These are phyloP conservation scores for Trametes maxima DNA, from an alignment of 768 basidiomycete genomes.

Conservation along the genomic window DNA sequence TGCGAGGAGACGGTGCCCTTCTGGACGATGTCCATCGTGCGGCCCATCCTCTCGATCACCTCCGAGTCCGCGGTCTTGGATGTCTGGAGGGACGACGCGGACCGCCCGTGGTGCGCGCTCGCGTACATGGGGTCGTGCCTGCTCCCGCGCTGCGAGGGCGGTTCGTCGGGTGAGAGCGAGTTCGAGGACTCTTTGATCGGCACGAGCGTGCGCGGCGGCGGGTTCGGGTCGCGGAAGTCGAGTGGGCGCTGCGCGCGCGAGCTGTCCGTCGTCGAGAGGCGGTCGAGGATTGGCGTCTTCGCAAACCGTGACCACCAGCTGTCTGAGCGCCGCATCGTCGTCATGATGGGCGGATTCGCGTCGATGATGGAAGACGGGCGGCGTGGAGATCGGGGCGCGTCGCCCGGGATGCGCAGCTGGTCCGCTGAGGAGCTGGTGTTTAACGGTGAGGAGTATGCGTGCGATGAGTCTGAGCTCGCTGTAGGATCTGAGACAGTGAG, in stretches of 20 bases:
- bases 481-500: constrained; percentile 25
- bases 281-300: constrained; percentile 64
- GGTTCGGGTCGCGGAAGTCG: constrained; percentile 81
- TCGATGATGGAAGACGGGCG: constrained; percentile 47
- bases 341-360: constrained; percentile 42
- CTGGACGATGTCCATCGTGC: constrained; percentile 72
- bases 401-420: constrained; percentile 29
- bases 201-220: constrained; percentile 63
- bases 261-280: constrained; percentile 46
- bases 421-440: constrained; percentile 34
- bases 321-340: constrained; percentile 63
- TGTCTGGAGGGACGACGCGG: constrained; percentile 52
- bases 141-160: constrained; percentile 16
- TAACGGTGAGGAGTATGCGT: constrained; percentile 21
- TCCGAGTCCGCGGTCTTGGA: constrained; percentile 69
- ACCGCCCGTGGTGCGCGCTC: constrained; percentile 35
- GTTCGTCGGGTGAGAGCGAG: constrained; percentile 31
- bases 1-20: constrained; percentile 33
- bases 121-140: constrained; percentile 28
- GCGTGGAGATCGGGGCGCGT: constrained; percentile 29
- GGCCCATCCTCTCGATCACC: constrained; percentile 65
- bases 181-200: constrained; percentile 57
- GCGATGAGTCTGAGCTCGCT: constrained; percentile 25
- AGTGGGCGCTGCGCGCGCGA: constrained; percentile 24
- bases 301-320: constrained; percentile 82